phyloP scores from a whole-genome alignment of 1,139 yeast species.

The Kodamaea fungicola region DNA sequence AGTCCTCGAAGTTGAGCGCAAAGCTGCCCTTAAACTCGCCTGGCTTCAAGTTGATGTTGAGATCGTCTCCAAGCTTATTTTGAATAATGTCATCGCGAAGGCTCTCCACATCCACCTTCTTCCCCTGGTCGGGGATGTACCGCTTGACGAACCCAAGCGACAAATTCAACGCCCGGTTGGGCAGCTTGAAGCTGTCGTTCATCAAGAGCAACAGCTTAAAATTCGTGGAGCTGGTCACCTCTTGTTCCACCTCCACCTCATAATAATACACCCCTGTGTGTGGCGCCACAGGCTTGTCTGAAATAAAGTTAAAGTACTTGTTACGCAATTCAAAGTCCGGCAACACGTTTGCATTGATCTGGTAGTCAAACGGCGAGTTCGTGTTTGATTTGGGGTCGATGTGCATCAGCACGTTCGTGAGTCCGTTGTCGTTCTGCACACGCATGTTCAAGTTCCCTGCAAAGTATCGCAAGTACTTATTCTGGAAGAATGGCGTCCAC shows the following conservation, averaged over 20 bases:
- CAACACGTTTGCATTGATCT: neutral
- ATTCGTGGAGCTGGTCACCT: constrained; percentile 27
- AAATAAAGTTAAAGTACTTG: constrained; percentile 31
- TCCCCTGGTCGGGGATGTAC: constrained; percentile 11
- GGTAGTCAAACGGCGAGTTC: constrained; percentile 1
- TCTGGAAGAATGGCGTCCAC: constrained; percentile 39
- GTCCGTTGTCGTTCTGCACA: constrained; percentile 27
- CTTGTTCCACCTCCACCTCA: constrained; percentile 35
- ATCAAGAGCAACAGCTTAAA: constrained; percentile 31
- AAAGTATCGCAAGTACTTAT: constrained; percentile 19
- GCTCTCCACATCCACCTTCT: constrained; percentile 26
- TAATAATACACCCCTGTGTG: constrained; percentile 36
- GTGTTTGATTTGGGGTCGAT: constrained; percentile 8
- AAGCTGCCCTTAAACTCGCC: constrained; percentile 42
- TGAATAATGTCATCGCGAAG: constrained; percentile 26
- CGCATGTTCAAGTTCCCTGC: constrained; percentile 21
- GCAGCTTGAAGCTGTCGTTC: constrained; percentile 33
- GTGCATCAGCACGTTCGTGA: constrained; percentile 24
- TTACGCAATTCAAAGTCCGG: constrained; percentile 7
- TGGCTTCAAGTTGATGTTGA: constrained; percentile 26
- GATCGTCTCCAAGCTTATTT: constrained; percentile 13
- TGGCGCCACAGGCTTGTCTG: constrained; percentile 31
- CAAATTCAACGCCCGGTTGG: constrained; percentile 31
- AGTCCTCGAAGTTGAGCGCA: constrained; percentile 43
- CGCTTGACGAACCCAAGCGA: constrained; percentile 37